Base-by-base conservation (phyloP, 257 asterid species). In the Echium plantagineum region DNA sequence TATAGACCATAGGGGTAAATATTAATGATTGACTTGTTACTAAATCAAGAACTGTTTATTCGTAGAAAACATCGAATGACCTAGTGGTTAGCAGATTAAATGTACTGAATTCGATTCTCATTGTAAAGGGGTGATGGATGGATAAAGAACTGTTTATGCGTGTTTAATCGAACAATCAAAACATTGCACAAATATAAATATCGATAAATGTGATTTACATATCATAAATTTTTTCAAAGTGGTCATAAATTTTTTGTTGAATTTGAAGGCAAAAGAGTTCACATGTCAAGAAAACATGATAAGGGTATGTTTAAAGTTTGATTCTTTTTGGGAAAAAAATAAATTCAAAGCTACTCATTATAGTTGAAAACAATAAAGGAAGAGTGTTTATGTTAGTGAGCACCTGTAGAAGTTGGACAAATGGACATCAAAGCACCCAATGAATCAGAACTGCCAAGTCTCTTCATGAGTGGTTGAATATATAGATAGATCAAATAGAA, bases 331-430 rank as follows among this genome's bases (percentile, higher is more conserved):
- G 5, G 13, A 7, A 35, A 3, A 42, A 24, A n/a, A 18, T 7
- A 5, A 35, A 35, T 7, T 35, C 46, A 6, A 35, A 35, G 56
- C 28, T 52, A 42, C 49, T 42, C 6, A 35, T 35, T 42, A 42
- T 17, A 42, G 49, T 42, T 42, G 5, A 13, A 42, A 42, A 10
- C 16, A 42, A 42, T 42, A 42, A 42, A 42, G 13, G 48, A 38
- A 38, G 15, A 38, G 15, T 38, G 15, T 38, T 38, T 38, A 38
- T 38, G 48, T 7, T 6, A 38, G 49, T 42, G 66, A 64, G 69
- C 74, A 84, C 94, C 94, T 85, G 91, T 68, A 54, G 90, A 63
- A 65, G 73, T 78, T 64, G 95, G 95, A 75, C 86, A 85, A 61
- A 83, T 79, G 82, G 91, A 63, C 79, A 85, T 83, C 74, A 83